phyloP scores from a whole-genome alignment of 768 basidiomycete genomes.

The Suillus lakei region DNA sequence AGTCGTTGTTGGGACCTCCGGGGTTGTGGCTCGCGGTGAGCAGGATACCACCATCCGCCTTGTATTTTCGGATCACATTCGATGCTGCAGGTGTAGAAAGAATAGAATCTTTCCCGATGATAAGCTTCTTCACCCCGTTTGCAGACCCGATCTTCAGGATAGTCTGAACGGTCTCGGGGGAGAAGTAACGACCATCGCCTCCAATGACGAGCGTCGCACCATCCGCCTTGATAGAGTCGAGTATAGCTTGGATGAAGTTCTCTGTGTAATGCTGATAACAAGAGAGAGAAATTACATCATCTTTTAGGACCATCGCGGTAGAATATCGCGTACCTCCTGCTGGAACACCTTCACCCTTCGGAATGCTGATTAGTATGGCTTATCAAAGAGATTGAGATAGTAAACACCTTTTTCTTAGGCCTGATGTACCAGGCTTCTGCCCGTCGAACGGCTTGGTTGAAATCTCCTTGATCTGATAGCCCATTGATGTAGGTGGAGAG shows the following conservation, averaged over 20 bases:
- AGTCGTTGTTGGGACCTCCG: slow-evolving; percentile 97
- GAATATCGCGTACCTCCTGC: slow-evolving; percentile 68
- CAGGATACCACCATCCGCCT: slow-evolving; percentile 95
- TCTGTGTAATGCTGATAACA: slow-evolving; percentile 89
- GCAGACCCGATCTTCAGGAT: slow-evolving; percentile 95
- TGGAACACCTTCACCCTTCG: slow-evolving; percentile 96
- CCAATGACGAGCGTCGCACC: slow-evolving; percentile 91
- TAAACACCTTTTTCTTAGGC: slow-evolving; percentile 87
- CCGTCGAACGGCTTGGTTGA: slow-evolving; percentile 87
- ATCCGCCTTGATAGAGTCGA: slow-evolving; percentile 83
- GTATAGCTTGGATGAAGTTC: slow-evolving; percentile 96
- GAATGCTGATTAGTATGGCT: slow-evolving; percentile 25
- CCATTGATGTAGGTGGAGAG: slow-evolving; percentile 38
- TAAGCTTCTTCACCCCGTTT: slow-evolving; percentile 90
- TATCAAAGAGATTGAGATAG: slow-evolving; percentile 15
- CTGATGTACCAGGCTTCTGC: slow-evolving; percentile 98
- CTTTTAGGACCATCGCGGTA: slow-evolving; percentile 16
- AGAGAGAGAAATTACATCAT: slow-evolving; percentile 15
- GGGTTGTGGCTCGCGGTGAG: slow-evolving; percentile 98
- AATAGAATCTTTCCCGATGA: slow-evolving; percentile 90
- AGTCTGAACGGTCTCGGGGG: slow-evolving; percentile 83
- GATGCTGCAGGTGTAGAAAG: slow-evolving; percentile 97
- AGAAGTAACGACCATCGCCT: slow-evolving; percentile 95
- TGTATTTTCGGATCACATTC: slow-evolving; percentile 94
- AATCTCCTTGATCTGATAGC: slow-evolving; percentile 63